Percentiles rank a stretch among this genome's conserved stretches.
These are phyloP conservation scores for Sechiopsis laciniata DNA, from an alignment of 306 rosid species.

Conservation along the genomic window DNA sequence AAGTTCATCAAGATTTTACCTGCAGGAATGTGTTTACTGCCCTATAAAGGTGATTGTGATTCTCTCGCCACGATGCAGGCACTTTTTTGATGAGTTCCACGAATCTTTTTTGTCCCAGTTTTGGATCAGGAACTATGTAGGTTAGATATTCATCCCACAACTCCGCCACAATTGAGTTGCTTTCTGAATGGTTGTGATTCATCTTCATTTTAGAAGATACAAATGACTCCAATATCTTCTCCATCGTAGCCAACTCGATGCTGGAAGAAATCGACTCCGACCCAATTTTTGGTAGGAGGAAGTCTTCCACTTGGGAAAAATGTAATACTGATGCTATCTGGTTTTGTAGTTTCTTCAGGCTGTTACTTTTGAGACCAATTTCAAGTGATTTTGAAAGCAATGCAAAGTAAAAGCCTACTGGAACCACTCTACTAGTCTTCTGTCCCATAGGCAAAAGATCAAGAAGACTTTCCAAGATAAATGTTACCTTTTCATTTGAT, in stretches of 20 bases:
- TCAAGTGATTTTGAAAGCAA: conserved; percentile 67
- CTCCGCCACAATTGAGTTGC: conserved; percentile 47
- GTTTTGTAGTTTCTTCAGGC: conserved; percentile 45
- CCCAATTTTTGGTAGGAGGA: conserved; percentile 44
- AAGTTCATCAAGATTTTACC: conserved; percentile 37
- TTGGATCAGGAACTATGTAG: conserved; percentile 46
- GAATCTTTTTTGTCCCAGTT: conserved; percentile 49
- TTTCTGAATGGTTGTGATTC: conserved; percentile 35
- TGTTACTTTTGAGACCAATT: conserved; percentile 36
- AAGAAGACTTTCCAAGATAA: conserved; percentile 57
- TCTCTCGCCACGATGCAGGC: conserved; percentile 50
- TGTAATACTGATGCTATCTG: conserved; percentile 54
- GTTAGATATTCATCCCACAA: conserved; percentile 72
- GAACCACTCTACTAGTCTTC: conserved; percentile 56
- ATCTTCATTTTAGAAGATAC: conserved; percentile 38
- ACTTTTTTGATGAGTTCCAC: conserved; percentile 67
- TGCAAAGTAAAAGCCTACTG: conserved; percentile 71
- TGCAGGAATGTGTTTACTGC: conserved; percentile 54
- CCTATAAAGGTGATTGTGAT: conserved; percentile 64
- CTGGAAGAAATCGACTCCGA: conserved; percentile 42
- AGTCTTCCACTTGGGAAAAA: conserved; percentile 54
- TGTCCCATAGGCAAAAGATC: conserved; percentile 55
- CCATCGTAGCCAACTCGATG: conserved; percentile 59
- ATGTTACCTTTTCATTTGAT: conserved; percentile 32
- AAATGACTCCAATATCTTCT: conserved; percentile 48